Evolutionary conservation across 768 basidiomycete genomes (phyloP), one percentile per base, ranked within the genome.

Genomic region (Lactifluus subvellereus): DNA sequence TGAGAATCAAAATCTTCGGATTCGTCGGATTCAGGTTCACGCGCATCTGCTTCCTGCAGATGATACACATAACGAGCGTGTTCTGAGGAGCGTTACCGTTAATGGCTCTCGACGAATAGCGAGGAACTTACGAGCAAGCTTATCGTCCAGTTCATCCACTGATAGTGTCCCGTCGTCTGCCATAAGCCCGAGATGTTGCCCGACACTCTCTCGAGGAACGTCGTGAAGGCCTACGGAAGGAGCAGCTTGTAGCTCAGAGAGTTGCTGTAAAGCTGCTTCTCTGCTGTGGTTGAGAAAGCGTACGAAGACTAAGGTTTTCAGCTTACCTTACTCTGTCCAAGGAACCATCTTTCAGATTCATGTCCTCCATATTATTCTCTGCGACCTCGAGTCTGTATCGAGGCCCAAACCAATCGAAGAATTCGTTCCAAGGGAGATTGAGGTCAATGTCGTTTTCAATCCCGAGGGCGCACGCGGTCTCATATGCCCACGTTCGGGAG

Each of bases 381-480:
- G 85, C 81, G 1, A 99, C 95, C 70, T 98, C 95, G 42, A 99
- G 79, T 64, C 94, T 81, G 74, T 95, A 99, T 64, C 94, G 79
- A 16, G 96, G 96, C 0, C 95, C 97, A 72, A 95, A 98, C 87
- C 94, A 99, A 73, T 98, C 96, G 71, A 98, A 91, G 73, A 94
- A 96, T 68, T 87, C 84, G 73, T 87, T 91, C 84, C 86, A 93
- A 1, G 90, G 91, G 61, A 94, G 74, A 67, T 90, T 88, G 20
- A 81, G 80, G 71, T 92, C 87, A 58, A 91, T 86, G 13, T 82
- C 81, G 47, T 90, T 77, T 70, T 94, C 88, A 50, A 89, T 81
- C 2, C 92, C 95, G n/a, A 94, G 82, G 22, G 93, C 91, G 69
- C 95, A 89, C 1, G 94, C 96, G 0, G 97, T 99, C 74, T 99